Conservation (phyloP, 75 land plant genomes). For the Pinus albicaulis region DNA sequence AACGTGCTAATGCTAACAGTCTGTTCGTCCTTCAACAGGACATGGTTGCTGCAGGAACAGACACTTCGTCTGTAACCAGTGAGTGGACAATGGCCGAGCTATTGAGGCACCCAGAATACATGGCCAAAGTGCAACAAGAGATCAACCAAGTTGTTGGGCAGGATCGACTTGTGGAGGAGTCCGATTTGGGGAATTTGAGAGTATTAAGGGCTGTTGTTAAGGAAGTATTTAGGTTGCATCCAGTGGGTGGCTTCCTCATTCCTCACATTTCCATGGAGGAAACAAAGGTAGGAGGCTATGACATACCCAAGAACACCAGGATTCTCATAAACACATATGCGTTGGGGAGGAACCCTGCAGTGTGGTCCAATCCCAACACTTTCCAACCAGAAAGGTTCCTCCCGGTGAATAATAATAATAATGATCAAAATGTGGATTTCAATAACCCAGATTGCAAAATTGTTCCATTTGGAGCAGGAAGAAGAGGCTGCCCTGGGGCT, state of each 20-base stretch:
- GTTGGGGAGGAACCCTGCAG: constrained; percentile 21
- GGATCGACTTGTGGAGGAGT: constrained; percentile 21
- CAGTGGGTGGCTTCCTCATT: constrained; percentile 20
- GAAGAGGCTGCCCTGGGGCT: constrained; percentile 35
- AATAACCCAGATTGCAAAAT: constrained; percentile 18
- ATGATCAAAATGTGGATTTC: constrained; percentile 7
- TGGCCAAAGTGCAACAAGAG: constrained; percentile 24
- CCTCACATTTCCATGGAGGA: constrained; percentile 24
- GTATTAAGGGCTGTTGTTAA: constrained; percentile 27
- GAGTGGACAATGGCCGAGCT: constrained; percentile 41
- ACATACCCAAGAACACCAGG: constrained; percentile 36
- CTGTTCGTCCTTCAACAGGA: constrained; percentile 14
- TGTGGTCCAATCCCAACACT: constrained; percentile 11
- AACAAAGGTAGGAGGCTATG: constrained; percentile 27
- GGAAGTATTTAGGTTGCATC: constrained; percentile 38
- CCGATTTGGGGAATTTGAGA: constrained; percentile 24
- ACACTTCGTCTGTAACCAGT: constrained; percentile 22
- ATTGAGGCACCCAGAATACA: constrained; percentile 18
- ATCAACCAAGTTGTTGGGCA: constrained; percentile 17
- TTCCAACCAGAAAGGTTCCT: constrained; percentile 13
- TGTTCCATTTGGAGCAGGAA: constrained; percentile 37
- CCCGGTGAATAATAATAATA: neutral
- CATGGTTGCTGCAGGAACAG: constrained; percentile 32
- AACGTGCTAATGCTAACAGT: neutral
- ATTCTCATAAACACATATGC: constrained; percentile 31